Conservation (phyloP, 1,139 yeast genomes). For the Nakaseomyces uthaithaninus region DNA sequence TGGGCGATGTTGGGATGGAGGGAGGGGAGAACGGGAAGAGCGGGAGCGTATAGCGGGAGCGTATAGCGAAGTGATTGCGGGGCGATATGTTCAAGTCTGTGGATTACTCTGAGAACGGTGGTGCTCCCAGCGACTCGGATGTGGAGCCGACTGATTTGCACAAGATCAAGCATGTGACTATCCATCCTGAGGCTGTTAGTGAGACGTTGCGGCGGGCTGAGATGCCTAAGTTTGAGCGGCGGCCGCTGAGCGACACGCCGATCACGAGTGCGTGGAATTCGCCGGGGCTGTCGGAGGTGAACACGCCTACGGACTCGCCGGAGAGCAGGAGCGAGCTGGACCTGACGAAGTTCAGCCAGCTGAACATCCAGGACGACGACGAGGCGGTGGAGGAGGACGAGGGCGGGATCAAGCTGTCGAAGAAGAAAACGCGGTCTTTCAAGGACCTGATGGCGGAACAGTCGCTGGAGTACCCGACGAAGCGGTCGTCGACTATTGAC, state of each 20-base stretch:
- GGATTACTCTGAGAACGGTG: conserved; percentile 18
- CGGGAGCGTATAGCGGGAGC: too few species aligned
- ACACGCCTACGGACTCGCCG: conserved; percentile 31
- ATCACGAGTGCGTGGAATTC: conserved; percentile 46
- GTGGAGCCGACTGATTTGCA: conserved; percentile 19
- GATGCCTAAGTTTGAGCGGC: conserved; percentile 42
- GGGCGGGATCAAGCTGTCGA: not conserved
- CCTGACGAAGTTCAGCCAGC: conserved; percentile 3
- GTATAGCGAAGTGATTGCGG: too few species aligned
- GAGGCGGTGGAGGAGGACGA: not conserved
- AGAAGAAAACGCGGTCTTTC: conserved; percentile 1
- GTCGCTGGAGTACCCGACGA: conserved; percentile 19
- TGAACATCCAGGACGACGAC: not conserved
- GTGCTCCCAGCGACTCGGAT: conserved; percentile 35
- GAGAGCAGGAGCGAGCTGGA: conserved; percentile 8
- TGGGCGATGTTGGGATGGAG: too few species aligned
- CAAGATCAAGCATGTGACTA: conserved; percentile 10
- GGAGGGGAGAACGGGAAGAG: too few species aligned
- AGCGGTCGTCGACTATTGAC: conserved; percentile 70
- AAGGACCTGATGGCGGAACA: conserved; percentile 5
- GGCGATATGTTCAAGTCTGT: conserved; percentile 23
- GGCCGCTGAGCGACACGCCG: conserved; percentile 70
- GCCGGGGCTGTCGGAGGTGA: conserved; percentile 36
- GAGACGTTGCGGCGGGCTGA: conserved; percentile 3
- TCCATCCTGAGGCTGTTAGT: conserved; percentile 1